Conservation (phyloP, 306 rosid genomes). For the Citrullus mucosospermus region DNA sequence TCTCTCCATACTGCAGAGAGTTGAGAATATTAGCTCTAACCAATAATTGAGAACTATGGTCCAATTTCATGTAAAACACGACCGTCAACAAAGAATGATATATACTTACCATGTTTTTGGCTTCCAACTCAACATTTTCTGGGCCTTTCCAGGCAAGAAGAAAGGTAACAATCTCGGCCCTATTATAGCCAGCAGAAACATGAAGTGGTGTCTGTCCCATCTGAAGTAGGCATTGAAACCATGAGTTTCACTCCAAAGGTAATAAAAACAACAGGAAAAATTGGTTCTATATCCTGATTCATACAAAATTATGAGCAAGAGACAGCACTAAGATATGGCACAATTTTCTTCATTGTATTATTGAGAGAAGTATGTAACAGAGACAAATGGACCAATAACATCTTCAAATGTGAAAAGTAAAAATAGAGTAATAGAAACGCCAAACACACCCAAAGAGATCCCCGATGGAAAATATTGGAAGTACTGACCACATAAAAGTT, state of each 20-base stretch:
- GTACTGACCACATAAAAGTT: background rate
- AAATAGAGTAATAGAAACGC: background rate
- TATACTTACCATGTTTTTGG: slow-evolving; percentile 68
- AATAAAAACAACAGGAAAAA: background rate
- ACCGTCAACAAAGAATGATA: background rate
- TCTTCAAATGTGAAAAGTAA: background rate
- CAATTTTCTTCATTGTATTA: background rate
- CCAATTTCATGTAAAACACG: background rate
- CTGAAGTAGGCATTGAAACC: slow-evolving; percentile 24
- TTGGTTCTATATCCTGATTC: background rate
- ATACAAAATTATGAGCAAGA: background rate
- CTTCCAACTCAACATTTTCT: slow-evolving; percentile 66
- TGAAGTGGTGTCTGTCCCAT: slow-evolving; percentile 94
- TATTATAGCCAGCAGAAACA: slow-evolving; percentile 74
- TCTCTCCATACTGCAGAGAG: slow-evolving; percentile 73
- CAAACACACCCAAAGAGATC: background rate
- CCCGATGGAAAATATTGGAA: background rate
- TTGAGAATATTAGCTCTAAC: background rate
- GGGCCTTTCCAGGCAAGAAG: slow-evolving; percentile 75
- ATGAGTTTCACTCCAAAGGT: background rate
- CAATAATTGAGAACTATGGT: background rate
- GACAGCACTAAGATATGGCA: background rate
- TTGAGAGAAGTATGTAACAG: background rate
- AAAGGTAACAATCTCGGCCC: slow-evolving; percentile 58
- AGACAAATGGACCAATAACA: background rate